Conservation (phyloP, 2,329 filamentous ascomycete species). For the Mariannaea elegans region DNA sequence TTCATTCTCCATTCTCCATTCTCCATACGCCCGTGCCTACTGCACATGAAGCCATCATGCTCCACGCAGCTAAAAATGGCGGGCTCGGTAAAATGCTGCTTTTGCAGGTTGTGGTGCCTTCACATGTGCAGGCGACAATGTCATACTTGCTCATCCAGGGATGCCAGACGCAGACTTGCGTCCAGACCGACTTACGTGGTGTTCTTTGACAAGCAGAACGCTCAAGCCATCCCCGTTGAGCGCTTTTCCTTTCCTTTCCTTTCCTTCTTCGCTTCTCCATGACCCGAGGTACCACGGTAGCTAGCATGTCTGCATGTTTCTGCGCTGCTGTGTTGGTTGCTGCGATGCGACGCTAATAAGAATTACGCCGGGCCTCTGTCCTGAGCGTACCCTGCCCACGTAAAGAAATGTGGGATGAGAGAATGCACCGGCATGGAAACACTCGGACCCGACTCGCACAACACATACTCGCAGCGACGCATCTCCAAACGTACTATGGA, state of each 20-base stretch:
- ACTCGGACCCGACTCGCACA: constrained; percentile 20
- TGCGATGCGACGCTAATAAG: not conserved
- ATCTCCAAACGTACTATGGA: not conserved
- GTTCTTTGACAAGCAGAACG: constrained; percentile 13
- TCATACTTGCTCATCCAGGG: not conserved
- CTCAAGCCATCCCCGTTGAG: not conserved
- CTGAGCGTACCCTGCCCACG: too few relatives aligned
- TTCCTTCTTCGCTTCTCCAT: too few relatives aligned
- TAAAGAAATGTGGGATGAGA: constrained; percentile 6
- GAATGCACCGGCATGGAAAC: not conserved
- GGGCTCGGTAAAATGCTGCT: not conserved
- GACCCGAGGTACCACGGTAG: too few relatives aligned
- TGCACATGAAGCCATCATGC: not conserved
- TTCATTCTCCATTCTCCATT: not conserved
- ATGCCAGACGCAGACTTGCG: constrained; percentile 8
- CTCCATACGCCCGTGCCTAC: not conserved
- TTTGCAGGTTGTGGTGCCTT: not conserved
- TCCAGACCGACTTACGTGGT: constrained; percentile 35
- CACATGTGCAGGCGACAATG: too few relatives aligned
- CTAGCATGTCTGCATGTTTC: not conserved
- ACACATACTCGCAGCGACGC: constrained; percentile 15
- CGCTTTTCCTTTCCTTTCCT: too few relatives aligned
- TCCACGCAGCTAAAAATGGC: not conserved
- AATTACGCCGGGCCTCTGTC: not conserved
- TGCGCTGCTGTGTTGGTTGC: not conserved